phyloP scores from a whole-genome alignment of 2,329 filamentous ascomycete species.

The Fusarium subtropicale region DNA sequence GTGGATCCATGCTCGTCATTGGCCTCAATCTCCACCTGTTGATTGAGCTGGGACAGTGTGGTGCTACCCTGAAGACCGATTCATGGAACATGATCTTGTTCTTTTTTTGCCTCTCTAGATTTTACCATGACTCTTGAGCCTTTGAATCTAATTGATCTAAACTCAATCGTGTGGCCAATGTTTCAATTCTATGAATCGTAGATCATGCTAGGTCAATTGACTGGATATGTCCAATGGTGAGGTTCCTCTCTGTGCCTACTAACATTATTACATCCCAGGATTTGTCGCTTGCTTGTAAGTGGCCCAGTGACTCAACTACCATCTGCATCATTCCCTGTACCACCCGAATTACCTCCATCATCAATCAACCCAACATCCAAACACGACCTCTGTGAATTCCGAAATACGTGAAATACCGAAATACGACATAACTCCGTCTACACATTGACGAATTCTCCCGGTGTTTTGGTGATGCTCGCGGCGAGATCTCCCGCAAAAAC shows the following conservation, averaged over 20 bases:
- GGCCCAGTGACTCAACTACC: conserved; percentile 5
- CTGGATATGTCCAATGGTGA: not conserved
- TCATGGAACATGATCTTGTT: conserved; percentile 3
- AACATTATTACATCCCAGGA: not conserved
- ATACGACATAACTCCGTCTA: conserved; percentile 31
- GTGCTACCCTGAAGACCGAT: conserved; percentile 30
- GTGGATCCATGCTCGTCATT: conserved; percentile 17
- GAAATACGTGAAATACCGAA: conserved; percentile 25
- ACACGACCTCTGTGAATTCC: not conserved
- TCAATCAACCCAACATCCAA: not conserved
- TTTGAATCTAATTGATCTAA: not conserved
- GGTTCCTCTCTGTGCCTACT: not conserved
- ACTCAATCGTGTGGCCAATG: not conserved
- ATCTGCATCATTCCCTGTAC: not conserved
- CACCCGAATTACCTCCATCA: conserved; percentile 25
- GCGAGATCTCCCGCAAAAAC: conserved; percentile 27
- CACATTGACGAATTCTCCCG: conserved; percentile 29
- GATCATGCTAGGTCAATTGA: not conserved
- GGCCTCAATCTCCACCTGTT: not conserved
- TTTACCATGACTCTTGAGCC: conserved; percentile 1
- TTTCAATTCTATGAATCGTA: not conserved
- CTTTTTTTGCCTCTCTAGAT: conserved; percentile 7
- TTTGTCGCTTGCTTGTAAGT: not conserved
- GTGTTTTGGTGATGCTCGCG: conserved; percentile 15
- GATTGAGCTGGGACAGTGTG: not conserved